Base-by-base conservation (phyloP, 2,329 filamentous ascomycete genomes). In the Colletotrichum simmondsii region DNA sequence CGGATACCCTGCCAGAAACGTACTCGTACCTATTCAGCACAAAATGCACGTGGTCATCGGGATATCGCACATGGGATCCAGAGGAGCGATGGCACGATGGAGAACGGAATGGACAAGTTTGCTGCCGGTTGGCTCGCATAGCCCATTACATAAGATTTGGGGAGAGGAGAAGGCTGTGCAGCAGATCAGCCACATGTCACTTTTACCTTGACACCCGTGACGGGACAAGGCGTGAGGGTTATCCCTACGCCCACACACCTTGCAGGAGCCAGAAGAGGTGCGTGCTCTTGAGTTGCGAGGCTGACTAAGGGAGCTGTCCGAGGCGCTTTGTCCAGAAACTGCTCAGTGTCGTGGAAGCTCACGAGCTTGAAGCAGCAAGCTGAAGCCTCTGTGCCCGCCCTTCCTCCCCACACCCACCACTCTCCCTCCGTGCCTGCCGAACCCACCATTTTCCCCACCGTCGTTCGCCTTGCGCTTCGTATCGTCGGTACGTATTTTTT, bases 61-160 rank as follows among this genome's bases (percentile, higher is more conserved):
- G 71, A 75, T 71, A 73, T 75, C 71, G 73, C 71, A 63, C 73
- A 71, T 71, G 70, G 73, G 65, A n/a, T n/a, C 37, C 37, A 19
- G 37, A 74, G 70, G 35, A 70, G 58, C 57, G 68, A 49, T 58
- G 66, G 61, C 60, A 73, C 46, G 32, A 28, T 24, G 32, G n/a
- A 35, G 19, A 42, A 10, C 32, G n/a, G 22, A 37, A 60, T 10
- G 22, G 42, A 10, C 19, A 49, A n/a, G 16, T 49, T n/a, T 49
- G 42, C 42, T 22, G 42, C 42, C 42, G 42, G 42, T 8, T 49
- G 19, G 42, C 42, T 49, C n/a, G 42, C 42, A 8, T 49, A n/a
- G 3, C 42, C 7, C 10, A 42, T 42, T 42, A 42, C 37, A 14
- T 42, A 42, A 42, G 37, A 42, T 42, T 8, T 42, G 37, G 16